phyloP scores from a whole-genome alignment of 257 asterid genomes.

The Echium plantagineum region DNA sequence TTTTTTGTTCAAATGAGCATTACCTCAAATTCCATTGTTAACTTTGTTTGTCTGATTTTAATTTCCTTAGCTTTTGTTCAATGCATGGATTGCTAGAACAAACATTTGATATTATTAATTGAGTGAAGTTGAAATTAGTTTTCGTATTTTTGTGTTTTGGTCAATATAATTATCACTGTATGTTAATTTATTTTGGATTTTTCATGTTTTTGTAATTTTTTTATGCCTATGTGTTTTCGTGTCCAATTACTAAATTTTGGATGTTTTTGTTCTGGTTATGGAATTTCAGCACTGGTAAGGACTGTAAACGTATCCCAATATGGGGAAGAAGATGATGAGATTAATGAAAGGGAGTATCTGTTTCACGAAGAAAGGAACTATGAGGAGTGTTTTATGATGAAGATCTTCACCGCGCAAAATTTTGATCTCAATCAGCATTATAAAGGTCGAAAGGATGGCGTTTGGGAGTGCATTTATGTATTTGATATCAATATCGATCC shows the following conservation, averaged over 20 bases:
- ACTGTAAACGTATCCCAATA: conserved; percentile 16
- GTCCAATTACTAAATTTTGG: background rate
- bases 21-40: background rate
- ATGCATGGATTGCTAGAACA: background rate
- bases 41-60: background rate
- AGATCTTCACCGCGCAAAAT: conserved; percentile 10
- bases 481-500: conserved; percentile 6
- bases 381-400: conserved; percentile 13
- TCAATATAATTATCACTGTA: background rate
- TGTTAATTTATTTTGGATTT: background rate
- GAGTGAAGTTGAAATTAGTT: background rate
- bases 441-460: conserved; percentile 14
- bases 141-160: background rate
- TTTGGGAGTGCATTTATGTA: conserved; percentile 23
- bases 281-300: conserved; percentile 20
- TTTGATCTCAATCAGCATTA: conserved; percentile 15
- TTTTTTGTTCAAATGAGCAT: too few species aligned
- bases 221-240: conserved; percentile 1
- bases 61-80: background rate
- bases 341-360: conserved; percentile 22
- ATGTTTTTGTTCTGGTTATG: background rate
- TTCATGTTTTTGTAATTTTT: background rate
- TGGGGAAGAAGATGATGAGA: conserved; percentile 14
- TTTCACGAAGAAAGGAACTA: conserved; percentile 9
- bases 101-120: too few species aligned